Evolutionary conservation across 2,329 filamentous ascomycete species (phyloP).

Genomic region (Fusarium torreyae): DNA sequence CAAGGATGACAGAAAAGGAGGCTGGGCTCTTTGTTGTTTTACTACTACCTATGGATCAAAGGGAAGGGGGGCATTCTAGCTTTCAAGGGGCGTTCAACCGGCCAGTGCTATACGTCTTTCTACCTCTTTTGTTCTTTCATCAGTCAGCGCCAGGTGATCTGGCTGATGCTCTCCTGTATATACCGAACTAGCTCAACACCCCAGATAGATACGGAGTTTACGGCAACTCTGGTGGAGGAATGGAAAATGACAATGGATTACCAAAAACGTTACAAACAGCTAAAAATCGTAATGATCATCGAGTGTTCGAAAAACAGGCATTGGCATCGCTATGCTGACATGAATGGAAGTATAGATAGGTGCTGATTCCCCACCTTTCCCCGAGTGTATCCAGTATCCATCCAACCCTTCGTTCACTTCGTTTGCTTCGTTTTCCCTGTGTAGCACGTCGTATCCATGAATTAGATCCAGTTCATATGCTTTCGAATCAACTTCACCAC

Average conservation of each 20-base stretch:
- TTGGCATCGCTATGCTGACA: slow-evolving; percentile 34
- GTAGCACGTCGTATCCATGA: neutral
- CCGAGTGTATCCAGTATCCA: slow-evolving; percentile 1
- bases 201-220: slow-evolving; percentile 38
- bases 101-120: slow-evolving; percentile 34
- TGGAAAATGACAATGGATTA: slow-evolving; percentile 20
- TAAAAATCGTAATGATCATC: neutral
- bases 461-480: neutral
- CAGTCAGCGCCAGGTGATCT: slow-evolving; percentile 7
- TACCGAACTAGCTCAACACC: slow-evolving; percentile 27
- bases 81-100: slow-evolving; percentile 48
- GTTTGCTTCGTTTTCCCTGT: neutral
- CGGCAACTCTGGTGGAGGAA: slow-evolving; percentile 22
- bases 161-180: slow-evolving; percentile 38
- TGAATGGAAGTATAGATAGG: slow-evolving; percentile 36
- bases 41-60: slow-evolving; percentile 26
- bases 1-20: slow-evolving; percentile 12
- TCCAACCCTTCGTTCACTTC: slow-evolving; percentile 15
- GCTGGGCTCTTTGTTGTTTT: slow-evolving; percentile 32
- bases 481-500: neutral
- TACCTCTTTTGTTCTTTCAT: slow-evolving; percentile 22
- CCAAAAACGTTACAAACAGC: neutral
- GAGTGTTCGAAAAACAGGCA: slow-evolving; percentile 12
- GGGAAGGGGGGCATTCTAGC: slow-evolving; percentile 24
- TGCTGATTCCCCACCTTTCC: slow-evolving; percentile 33